Conservation (phyloP, 139 green algal species). For the Klebsormidium nitens region DNA sequence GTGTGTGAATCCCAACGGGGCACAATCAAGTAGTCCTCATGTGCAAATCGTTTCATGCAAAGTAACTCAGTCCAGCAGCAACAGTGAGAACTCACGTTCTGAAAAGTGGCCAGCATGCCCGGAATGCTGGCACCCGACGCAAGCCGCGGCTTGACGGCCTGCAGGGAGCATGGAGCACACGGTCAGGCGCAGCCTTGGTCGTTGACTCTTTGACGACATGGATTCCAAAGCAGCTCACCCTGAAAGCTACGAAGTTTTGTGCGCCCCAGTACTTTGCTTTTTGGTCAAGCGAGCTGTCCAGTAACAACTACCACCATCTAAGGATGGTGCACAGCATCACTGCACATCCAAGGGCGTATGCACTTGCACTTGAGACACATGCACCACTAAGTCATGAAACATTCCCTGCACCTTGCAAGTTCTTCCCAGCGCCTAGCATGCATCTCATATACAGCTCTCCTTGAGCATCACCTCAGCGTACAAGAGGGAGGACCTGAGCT, state of each 20-base stretch:
- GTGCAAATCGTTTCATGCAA: not conserved
- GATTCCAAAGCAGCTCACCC: not conserved
- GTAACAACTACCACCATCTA: not conserved
- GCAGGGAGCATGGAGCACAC: constrained; percentile 15
- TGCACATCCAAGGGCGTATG: no score
- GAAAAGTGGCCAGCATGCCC: constrained; percentile 82
- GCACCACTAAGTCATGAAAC: no score
- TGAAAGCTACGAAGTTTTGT: not conserved
- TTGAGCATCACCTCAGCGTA: not conserved
- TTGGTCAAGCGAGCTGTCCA: not conserved
- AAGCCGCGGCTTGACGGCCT: constrained; percentile 75
- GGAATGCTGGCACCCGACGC: constrained; percentile 80
- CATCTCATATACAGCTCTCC: no score
- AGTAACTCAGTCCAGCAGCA: no score
- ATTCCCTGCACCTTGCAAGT: not conserved
- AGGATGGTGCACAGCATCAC: not conserved
- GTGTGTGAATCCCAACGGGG: not conserved
- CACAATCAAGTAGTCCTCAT: not conserved
- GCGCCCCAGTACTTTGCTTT: not conserved
- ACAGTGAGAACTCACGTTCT: constrained; percentile 61
- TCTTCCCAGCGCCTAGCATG: no score
- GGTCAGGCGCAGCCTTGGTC: not conserved
- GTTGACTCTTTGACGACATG: not conserved
- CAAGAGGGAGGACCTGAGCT: not conserved
- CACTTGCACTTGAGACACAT: no score